phyloP scores from a whole-genome alignment of 2,329 filamentous ascomycete species.

The Exophiala xenobiotica region DNA sequence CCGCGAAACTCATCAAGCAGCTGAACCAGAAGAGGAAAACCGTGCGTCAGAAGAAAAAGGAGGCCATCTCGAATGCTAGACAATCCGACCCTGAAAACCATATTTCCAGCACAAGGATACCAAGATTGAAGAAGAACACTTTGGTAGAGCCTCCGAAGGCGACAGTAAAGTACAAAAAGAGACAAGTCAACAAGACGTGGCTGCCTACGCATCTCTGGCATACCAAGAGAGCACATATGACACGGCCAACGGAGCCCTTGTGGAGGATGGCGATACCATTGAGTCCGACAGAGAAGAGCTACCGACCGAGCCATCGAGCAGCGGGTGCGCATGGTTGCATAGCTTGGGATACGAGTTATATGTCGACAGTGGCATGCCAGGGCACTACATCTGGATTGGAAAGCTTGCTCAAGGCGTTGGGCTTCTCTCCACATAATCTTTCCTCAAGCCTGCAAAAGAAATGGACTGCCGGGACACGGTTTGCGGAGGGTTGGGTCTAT shows the following conservation, averaged over 20 bases:
- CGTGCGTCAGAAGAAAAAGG: slow-evolving; percentile 47
- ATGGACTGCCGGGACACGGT: slow-evolving; percentile 66
- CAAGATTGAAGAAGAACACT: slow-evolving; percentile 69
- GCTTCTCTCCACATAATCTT: slow-evolving; percentile 58
- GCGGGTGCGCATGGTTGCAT: slow-evolving; percentile 73
- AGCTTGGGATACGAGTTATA: slow-evolving; percentile 92
- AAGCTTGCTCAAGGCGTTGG: slow-evolving; percentile 64
- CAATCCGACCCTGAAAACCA: slow-evolving; percentile 28
- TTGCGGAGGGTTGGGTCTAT: slow-evolving; percentile 58
- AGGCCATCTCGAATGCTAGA: slow-evolving; percentile 34
- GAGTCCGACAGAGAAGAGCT: slow-evolving; percentile 85
- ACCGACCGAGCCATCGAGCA: slow-evolving; percentile 81
- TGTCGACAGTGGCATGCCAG: slow-evolving; percentile 78
- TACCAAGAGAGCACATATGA: slow-evolving; percentile 88
- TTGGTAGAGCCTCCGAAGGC: slow-evolving; percentile 65
- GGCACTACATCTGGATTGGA: slow-evolving; percentile 65
- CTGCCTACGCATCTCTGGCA: slow-evolving; percentile 93
- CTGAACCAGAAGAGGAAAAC: slow-evolving; percentile 52
- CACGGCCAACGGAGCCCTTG: slow-evolving; percentile 70
- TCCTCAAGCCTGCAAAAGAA: slow-evolving; percentile 66
- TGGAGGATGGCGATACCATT: slow-evolving; percentile 88
- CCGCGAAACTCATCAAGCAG: slow-evolving; percentile 67
- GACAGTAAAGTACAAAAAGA: slow-evolving; percentile 73
- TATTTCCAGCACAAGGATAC: slow-evolving; percentile 38
- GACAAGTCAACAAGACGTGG: slow-evolving; percentile 88